Evolutionary conservation across 805 yeast species (phyloP).

Genomic region (Jamesozyma lodderae): DNA sequence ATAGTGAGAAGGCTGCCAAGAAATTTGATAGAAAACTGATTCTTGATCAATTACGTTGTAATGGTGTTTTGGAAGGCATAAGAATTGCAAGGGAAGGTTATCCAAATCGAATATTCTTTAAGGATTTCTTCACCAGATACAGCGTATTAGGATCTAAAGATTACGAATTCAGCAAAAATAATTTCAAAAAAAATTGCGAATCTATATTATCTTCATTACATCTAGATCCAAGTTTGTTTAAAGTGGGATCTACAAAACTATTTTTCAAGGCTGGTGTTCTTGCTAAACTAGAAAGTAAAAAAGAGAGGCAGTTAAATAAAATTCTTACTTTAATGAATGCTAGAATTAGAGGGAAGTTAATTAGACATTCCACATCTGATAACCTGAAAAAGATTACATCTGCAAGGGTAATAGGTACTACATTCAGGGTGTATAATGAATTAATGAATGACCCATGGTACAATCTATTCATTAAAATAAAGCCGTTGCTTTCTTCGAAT

Average conservation of each 20-base stretch:
- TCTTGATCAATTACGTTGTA: slow-evolving; percentile 83
- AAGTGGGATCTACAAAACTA: slow-evolving; percentile 86
- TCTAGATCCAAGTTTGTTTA: slow-evolving; percentile 70
- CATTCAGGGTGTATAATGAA: slow-evolving; percentile 45
- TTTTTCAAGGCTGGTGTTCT: slow-evolving; percentile 95
- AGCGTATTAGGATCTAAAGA: slow-evolving; percentile 48
- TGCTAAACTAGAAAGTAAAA: slow-evolving; percentile 73
- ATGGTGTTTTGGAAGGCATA: slow-evolving; percentile 97
- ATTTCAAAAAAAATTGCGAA: slow-evolving; percentile 61
- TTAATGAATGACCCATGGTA: slow-evolving; percentile 68
- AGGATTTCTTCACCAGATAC: slow-evolving; percentile 70
- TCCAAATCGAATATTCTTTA: slow-evolving; percentile 83
- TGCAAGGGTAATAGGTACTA: slow-evolving; percentile 54
- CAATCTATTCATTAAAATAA: slow-evolving; percentile 55
- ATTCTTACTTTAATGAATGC: slow-evolving; percentile 58
- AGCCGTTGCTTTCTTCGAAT: slow-evolving; percentile 64
- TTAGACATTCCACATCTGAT: slow-evolving; percentile 40
- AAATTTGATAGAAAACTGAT: slow-evolving; percentile 68
- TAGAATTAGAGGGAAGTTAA: slow-evolving; percentile 50
- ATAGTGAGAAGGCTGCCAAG: slow-evolving; percentile 60
- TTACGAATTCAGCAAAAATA: slow-evolving; percentile 29
- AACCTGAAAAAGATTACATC: slow-evolving; percentile 59
- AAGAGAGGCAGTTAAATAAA: slow-evolving; percentile 53
- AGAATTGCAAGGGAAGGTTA: slow-evolving; percentile 95
- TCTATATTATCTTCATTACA: slow-evolving; percentile 53